Conservation (phyloP, 805 yeast species). For the Monosporozyma aerobia region DNA sequence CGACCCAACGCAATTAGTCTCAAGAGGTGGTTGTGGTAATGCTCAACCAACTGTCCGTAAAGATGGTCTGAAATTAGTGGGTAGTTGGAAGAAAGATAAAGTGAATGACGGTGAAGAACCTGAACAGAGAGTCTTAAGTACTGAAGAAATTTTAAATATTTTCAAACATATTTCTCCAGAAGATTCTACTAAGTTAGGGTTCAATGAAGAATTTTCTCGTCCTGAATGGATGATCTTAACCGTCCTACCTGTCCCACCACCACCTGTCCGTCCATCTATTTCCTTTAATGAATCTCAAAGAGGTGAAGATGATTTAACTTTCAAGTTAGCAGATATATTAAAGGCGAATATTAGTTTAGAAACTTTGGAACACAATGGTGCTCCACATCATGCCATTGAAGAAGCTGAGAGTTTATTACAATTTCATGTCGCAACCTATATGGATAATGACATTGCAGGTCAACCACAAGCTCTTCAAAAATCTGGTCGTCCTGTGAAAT, state of each 20-base stretch:
- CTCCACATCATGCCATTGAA: conserved; percentile 95
- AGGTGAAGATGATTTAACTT: conserved; percentile 98
- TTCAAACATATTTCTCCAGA: conserved; percentile 82
- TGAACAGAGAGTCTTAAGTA: conserved; percentile 79
- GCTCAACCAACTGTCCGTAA: conserved; percentile 91
- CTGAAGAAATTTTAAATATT: conserved; percentile 83
- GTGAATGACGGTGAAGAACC: conserved; percentile 79
- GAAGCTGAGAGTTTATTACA: conserved; percentile 94
- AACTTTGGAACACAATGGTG: conserved; percentile 94
- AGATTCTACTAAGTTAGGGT: conserved; percentile 76
- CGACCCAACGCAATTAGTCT: conserved; percentile 41
- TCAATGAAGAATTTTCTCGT: conserved; percentile 91
- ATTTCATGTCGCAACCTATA: conserved; percentile 96
- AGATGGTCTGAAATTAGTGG: conserved; percentile 93
- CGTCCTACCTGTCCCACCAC: conserved; percentile 99
- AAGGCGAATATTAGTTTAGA: conserved; percentile 97
- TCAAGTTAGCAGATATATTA: conserved; percentile 90
- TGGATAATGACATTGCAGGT: conserved; percentile 99
- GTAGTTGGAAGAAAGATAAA: conserved; percentile 94
- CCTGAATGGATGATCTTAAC: conserved; percentile 98
- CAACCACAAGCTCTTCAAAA: conserved; percentile 98
- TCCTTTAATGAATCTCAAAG: conserved; percentile 97
- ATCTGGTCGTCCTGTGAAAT: conserved; percentile 97
- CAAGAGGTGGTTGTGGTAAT: conserved; percentile 98
- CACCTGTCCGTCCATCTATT: conserved; percentile 97